phyloP scores from a whole-genome alignment of 768 basidiomycete species.

The Cystofilobasidium ferigula region DNA sequence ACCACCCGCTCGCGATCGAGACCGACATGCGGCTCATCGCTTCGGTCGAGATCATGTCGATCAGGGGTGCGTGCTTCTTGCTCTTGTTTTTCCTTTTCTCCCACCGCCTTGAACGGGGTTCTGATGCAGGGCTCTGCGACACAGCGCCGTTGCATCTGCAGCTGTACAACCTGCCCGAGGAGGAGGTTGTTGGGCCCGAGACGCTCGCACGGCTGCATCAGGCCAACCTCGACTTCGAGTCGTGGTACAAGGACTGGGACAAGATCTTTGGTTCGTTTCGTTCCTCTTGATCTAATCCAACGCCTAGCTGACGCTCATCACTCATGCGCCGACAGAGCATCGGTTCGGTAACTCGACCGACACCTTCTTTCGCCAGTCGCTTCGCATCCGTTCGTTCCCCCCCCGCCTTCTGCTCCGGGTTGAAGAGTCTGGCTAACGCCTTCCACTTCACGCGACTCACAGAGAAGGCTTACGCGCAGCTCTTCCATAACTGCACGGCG shows the following conservation, averaged over 20 bases:
- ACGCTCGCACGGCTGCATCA: slow-evolving; percentile 61
- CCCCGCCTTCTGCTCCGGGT: background rate
- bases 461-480: slow-evolving; percentile 29
- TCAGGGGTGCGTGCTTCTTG: slow-evolving; percentile 43
- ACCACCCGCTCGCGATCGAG: slow-evolving; percentile 77
- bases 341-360: slow-evolving; percentile 42
- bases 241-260: slow-evolving; percentile 52
- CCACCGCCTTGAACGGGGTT: background rate
- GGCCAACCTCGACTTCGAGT: slow-evolving; percentile 65
- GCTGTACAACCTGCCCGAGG: slow-evolving; percentile 50
- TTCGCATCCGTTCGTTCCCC: slow-evolving; percentile 64
- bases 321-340: slow-evolving; percentile 65
- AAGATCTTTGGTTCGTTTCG: slow-evolving; percentile 30
- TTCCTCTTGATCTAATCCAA: too few relatives aligned
- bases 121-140: too few relatives aligned
- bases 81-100: background rate
- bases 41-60: slow-evolving; percentile 81
- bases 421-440: background rate
- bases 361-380: slow-evolving; percentile 76
- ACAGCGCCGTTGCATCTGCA: slow-evolving; percentile 71
- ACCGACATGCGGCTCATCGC: slow-evolving; percentile 93
- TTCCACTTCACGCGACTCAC: background rate
- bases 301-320: slow-evolving; percentile 30
- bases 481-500: slow-evolving; percentile 37
- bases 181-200: slow-evolving; percentile 60